Conservation (phyloP, 2,329 filamentous ascomycete genomes). For the Aspergillus oerlinghausenensis region DNA sequence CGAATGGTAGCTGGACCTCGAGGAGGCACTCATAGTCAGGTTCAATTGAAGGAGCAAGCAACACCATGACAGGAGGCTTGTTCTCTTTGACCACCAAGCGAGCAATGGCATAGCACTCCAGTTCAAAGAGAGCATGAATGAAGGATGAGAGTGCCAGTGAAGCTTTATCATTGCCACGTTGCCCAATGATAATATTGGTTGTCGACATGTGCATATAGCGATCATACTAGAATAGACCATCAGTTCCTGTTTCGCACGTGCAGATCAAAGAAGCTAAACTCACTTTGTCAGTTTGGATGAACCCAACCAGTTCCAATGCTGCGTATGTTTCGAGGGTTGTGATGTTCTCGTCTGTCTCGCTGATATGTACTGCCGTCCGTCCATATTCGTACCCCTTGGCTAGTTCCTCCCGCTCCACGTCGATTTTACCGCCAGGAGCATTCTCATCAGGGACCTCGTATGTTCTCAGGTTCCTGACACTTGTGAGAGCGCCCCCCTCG, state of each 20-base stretch:
- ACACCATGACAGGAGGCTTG: constrained; percentile 69
- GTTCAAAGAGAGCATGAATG: constrained; percentile 78
- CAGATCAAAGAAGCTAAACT: constrained; percentile 11
- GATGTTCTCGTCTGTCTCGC: constrained; percentile 77
- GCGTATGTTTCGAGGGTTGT: constrained; percentile 78
- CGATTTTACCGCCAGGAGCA: constrained; percentile 71
- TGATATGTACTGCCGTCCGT: constrained; percentile 84
- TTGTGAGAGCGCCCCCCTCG: constrained; percentile 49
- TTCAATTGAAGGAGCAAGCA: constrained; percentile 77
- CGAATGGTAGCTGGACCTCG: constrained; percentile 86
- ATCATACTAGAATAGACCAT: constrained; percentile 57
- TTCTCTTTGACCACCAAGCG: constrained; percentile 79
- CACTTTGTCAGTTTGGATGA: constrained; percentile 69
- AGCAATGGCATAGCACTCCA: constrained; percentile 80
- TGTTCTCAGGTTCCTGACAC: constrained; percentile 69
- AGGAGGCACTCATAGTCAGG: constrained; percentile 77
- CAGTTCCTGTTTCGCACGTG: constrained; percentile 2
- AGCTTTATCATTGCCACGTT: constrained; percentile 74
- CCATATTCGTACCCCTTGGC: constrained; percentile 96
- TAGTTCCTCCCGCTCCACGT: constrained; percentile 75
- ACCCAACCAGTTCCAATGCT: constrained; percentile 78
- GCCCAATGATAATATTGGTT: constrained; percentile 69
- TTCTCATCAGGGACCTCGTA: constrained; percentile 76
- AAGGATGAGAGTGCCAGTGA: constrained; percentile 82
- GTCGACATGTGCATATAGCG: constrained; percentile 82